Evolutionary conservation across 371 early-diverging fungal species (phyloP).

Genomic region (Apophysomyces sp.): DNA sequence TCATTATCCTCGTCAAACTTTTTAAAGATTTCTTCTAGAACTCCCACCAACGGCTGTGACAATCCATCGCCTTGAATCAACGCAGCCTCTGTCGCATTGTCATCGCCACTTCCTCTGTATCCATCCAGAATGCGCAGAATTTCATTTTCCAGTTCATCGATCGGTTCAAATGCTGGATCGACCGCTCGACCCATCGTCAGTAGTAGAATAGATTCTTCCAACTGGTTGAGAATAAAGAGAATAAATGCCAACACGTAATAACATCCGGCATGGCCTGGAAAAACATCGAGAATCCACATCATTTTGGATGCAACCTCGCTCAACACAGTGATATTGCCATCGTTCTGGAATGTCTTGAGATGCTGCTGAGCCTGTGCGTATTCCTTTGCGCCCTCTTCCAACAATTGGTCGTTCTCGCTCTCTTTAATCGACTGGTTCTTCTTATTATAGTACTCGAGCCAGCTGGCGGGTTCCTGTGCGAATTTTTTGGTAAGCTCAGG

Average conservation of each 20-base stretch:
- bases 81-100: slow-evolving; percentile 23
- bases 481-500: slow-evolving; percentile 38
- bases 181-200: slow-evolving; percentile 51
- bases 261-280: slow-evolving; percentile 57
- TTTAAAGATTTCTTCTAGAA: slow-evolving; percentile 48
- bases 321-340: slow-evolving; percentile 41
- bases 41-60: slow-evolving; percentile 38
- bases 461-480: slow-evolving; percentile 40
- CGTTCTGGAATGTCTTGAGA: slow-evolving; percentile 44
- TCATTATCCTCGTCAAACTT: slow-evolving; percentile 57
- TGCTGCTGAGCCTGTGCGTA: slow-evolving; percentile 42
- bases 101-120: slow-evolving; percentile 32
- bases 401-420: slow-evolving; percentile 31
- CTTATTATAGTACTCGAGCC: slow-evolving; percentile 44
- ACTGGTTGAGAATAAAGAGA: slow-evolving; percentile 47
- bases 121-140: slow-evolving; percentile 43
- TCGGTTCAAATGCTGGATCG: slow-evolving; percentile 52
- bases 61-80: slow-evolving; percentile 40
- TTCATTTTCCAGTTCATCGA: slow-evolving; percentile 50
- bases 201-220: slow-evolving; percentile 49
- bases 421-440: slow-evolving; percentile 28
- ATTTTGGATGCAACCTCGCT: slow-evolving; percentile 51
- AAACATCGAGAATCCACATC: slow-evolving; percentile 52
- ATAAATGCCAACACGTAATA: slow-evolving; percentile 57
- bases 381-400: slow-evolving; percentile 44